Conservation (phyloP, 257 asterid genomes). For the Solanum gandarillasii region DNA sequence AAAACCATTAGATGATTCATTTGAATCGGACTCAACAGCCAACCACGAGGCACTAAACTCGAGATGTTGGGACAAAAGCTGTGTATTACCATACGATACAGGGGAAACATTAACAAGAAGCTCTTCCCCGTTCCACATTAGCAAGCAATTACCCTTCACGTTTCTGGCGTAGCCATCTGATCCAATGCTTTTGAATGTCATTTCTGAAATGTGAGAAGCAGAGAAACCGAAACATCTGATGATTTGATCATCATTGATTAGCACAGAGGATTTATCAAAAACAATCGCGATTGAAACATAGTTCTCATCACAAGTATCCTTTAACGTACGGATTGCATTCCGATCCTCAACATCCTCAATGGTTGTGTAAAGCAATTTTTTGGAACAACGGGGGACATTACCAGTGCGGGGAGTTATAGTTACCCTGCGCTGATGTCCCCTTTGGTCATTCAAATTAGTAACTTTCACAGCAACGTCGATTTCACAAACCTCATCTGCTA, state of each 20-base stretch:
- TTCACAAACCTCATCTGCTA: neutral
- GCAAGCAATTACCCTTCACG: neutral
- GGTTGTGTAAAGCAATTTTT: neutral
- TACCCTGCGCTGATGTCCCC: neutral
- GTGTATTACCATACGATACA: neutral
- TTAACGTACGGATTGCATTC: neutral
- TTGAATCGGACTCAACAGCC: neutral
- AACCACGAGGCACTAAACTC: neutral
- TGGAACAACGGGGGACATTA: neutral
- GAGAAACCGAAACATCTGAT: neutral
- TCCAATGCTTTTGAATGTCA: neutral
- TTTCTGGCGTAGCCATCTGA: neutral
- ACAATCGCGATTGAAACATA: neutral
- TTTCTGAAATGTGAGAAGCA: neutral
- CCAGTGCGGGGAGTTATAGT: neutral
- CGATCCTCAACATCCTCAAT: neutral
- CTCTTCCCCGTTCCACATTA: neutral
- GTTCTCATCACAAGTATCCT: neutral
- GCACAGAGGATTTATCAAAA: neutral
- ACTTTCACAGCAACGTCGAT: neutral
- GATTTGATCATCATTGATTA: neutral
- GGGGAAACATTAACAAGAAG: neutral
- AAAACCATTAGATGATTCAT: neutral
- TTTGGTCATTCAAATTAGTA: neutral
- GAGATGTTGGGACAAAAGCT: neutral